Evolutionary conservation across 2,329 filamentous ascomycete species (phyloP).

Genomic region (Emmonsia crescens): DNA sequence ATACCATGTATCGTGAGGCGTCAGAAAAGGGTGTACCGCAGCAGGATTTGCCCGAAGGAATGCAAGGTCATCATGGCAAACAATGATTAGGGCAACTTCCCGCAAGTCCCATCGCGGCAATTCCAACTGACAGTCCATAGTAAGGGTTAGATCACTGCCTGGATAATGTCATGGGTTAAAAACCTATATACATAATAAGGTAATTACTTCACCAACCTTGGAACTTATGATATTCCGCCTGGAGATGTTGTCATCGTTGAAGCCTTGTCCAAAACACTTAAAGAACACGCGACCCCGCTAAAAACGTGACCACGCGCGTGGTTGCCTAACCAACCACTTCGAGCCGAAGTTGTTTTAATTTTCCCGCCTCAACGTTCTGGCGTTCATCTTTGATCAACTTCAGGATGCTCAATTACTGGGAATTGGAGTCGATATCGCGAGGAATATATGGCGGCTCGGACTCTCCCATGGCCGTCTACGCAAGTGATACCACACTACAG

Average conservation of each 20-base stretch:
- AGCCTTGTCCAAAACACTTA: background rate
- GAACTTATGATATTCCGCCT: background rate
- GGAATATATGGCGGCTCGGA: background rate
- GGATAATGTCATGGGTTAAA: background rate
- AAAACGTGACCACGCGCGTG: background rate
- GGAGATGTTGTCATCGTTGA: background rate
- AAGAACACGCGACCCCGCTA: background rate
- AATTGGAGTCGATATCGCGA: background rate
- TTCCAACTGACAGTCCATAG: background rate
- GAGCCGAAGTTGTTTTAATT: background rate
- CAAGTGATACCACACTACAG: background rate
- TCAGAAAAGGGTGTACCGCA: background rate
- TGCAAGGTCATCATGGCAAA: background rate
- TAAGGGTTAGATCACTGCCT: background rate
- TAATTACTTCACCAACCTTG: background rate
- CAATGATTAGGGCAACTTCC: background rate
- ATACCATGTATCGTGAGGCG: slow-evolving; percentile 1
- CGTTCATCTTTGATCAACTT: too few species aligned
- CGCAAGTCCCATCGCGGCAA: background rate
- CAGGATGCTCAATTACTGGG: background rate
- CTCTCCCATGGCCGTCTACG: background rate
- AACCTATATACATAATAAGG: background rate
- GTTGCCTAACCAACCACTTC: background rate
- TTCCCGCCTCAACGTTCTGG: too few species aligned
- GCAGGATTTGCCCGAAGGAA: background rate